phyloP scores from a whole-genome alignment of 177 flowering plant species.

The Telopea speciosissima region DNA sequence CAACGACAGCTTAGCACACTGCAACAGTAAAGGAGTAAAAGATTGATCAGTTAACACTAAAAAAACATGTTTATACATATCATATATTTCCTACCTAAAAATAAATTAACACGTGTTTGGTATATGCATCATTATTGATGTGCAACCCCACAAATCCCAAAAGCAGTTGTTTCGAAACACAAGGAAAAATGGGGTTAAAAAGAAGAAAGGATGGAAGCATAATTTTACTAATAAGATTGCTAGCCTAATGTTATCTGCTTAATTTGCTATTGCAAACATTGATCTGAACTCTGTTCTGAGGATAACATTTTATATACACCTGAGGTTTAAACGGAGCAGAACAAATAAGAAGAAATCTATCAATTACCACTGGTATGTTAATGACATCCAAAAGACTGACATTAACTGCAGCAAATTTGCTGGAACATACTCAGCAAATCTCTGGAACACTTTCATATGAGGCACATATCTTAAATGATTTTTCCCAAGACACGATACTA shows the following conservation, averaged over 20 bases:
- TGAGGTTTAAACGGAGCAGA: too few relatives aligned
- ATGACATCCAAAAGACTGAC: background rate
- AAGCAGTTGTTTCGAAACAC: background rate
- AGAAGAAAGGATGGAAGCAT: background rate
- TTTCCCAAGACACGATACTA: background rate
- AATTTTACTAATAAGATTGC: background rate
- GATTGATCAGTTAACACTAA: slow-evolving; percentile 1
- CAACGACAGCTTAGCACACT: slow-evolving; percentile 84
- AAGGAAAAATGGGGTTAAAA: background rate
- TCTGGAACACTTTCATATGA: background rate
- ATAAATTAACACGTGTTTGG: background rate
- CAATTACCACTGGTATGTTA: too few relatives aligned
- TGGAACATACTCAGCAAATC: background rate
- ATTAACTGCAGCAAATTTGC: background rate
- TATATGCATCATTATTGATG: background rate
- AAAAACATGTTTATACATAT: background rate
- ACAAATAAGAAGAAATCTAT: too few relatives aligned
- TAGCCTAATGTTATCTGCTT: background rate
- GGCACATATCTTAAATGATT: background rate
- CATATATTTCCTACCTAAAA: background rate
- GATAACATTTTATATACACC: background rate
- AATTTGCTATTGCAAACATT: background rate
- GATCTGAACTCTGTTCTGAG: background rate
- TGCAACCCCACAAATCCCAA: background rate
- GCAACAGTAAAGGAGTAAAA: slow-evolving; percentile 19